Conservation (phyloP, 2,329 filamentous ascomycete species). For the Claviceps sp. region DNA sequence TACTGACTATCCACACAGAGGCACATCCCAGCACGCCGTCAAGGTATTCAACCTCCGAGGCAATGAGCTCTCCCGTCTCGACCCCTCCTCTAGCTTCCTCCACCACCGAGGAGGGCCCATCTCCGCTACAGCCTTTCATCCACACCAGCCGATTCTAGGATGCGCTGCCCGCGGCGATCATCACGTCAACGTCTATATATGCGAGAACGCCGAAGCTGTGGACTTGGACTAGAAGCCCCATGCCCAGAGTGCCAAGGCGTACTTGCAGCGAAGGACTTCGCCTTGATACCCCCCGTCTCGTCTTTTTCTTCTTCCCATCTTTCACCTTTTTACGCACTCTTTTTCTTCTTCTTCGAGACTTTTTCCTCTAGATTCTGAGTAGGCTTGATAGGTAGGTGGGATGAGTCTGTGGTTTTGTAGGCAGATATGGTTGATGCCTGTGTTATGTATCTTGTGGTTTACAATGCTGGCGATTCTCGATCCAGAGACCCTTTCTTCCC, state of each 20-base stretch:
- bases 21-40: conserved; percentile 75
- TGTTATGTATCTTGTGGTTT: too few species aligned
- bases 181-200: conserved; percentile 80
- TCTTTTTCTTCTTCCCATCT: not conserved
- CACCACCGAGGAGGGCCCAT: conserved; percentile 73
- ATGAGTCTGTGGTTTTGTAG: too few species aligned
- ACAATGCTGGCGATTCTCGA: too few species aligned
- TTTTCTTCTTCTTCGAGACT: too few species aligned
- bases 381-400: too few species aligned
- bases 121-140: conserved; percentile 84
- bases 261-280: conserved; percentile 1
- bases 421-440: too few species aligned
- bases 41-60: conserved; percentile 88
- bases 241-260: conserved; percentile 1
- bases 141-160: conserved; percentile 81
- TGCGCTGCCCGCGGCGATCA: conserved; percentile 77
- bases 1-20: conserved; percentile 35
- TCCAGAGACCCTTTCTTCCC: too few species aligned
- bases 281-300: not conserved
- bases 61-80: conserved; percentile 63
- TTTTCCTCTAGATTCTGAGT: too few species aligned
- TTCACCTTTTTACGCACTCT: not conserved
- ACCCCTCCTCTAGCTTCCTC: conserved; percentile 83
- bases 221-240: conserved; percentile 15
- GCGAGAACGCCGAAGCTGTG: conserved; percentile 35